Base-by-base conservation (phyloP, 495 filamentous ascomycete genomes). In the Melanomma pulvis-pyrius region DNA sequence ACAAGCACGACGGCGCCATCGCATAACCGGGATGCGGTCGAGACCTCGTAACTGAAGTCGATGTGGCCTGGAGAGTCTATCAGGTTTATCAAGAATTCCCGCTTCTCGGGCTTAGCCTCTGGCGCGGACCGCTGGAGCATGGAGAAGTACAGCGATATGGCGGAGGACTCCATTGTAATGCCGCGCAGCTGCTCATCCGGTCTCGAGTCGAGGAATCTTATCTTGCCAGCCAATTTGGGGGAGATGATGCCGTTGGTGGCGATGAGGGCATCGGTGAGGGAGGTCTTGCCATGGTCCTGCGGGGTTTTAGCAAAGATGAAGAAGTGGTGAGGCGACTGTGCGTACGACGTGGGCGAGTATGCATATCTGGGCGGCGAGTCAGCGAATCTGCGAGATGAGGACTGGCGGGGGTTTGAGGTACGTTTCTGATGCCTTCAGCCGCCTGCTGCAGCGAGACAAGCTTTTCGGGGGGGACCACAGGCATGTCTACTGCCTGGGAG, bases 231-330 rank as follows among this genome's bases (percentile, higher is more conserved):
- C 67, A 99, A 80, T 74, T 97, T 97, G 44, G 93, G 90, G 13
- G 96, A 98, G 72, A 99, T 98, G 79, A 99, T 98, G 81, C 94
- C 94, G 85, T 99, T 99, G 69, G 96, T 97, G 77, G 96, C 92
- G 69, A 99, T 91, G 50, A 99, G 88, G 61, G 91, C 91, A 74
- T 99, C 94, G 48, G 93, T 96, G 67, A 99, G 88, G 22, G 96
- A 97, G 6, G 94, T 99, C 79, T 99, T 99, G 70, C 94, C 94
- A 82, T 99, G 94, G 74, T 99, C 94, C 87, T 88, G 61, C 6
- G 19, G 22, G 26, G 32, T 21, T 50, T 62, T 44, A 62, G 59
- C 48, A 63, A 11, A 29, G 49, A 19, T 7, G 24, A 9, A 22
- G n/a, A 21, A 30, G 62, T 49, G 53, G 61, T 57, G 56, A 44